These are phyloP conservation scores for Choanephora cucurbitarum DNA, from an alignment of 371 early-diverging fungal genomes.

Conservation along the genomic window DNA sequence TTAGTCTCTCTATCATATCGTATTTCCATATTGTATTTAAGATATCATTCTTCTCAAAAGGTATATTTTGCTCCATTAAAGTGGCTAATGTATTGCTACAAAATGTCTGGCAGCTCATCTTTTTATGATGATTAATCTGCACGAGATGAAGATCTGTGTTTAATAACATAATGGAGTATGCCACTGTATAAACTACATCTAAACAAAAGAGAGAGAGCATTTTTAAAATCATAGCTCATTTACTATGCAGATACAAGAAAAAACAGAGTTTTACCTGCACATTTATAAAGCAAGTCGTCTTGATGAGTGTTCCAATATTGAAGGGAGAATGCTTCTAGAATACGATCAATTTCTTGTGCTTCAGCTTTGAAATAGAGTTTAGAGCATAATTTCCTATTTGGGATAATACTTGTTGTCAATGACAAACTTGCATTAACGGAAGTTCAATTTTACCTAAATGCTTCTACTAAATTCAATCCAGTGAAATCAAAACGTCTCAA, in stretches of 20 bases:
- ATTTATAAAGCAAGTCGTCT: conserved; percentile 43
- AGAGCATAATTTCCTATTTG: conserved; percentile 52
- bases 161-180: conserved; percentile 82
- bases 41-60: background rate
- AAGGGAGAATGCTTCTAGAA: conserved; percentile 74
- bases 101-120: conserved; percentile 55
- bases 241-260: no score
- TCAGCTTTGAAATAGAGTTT: conserved; percentile 80
- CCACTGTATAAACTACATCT: conserved; percentile 79
- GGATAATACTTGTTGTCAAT: background rate
- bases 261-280: conserved; percentile 24
- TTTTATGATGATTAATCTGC: conserved; percentile 44
- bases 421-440: no score
- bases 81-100: conserved; percentile 54
- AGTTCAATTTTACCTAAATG: conserved; percentile 56
- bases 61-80: conserved; percentile 33
- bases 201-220: background rate
- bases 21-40: no score
- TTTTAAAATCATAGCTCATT: no score
- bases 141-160: conserved; percentile 90
- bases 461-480: conserved; percentile 65
- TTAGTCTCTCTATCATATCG: no score
- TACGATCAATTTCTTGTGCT: conserved; percentile 85
- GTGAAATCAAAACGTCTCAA: conserved; percentile 75
- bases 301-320: conserved; percentile 75